Percentiles rank a stretch among this genome's conserved stretches.
Evolutionary conservation across 2,329 filamentous ascomycete species (phyloP).

Genomic region (Fusarium floridanum): DNA sequence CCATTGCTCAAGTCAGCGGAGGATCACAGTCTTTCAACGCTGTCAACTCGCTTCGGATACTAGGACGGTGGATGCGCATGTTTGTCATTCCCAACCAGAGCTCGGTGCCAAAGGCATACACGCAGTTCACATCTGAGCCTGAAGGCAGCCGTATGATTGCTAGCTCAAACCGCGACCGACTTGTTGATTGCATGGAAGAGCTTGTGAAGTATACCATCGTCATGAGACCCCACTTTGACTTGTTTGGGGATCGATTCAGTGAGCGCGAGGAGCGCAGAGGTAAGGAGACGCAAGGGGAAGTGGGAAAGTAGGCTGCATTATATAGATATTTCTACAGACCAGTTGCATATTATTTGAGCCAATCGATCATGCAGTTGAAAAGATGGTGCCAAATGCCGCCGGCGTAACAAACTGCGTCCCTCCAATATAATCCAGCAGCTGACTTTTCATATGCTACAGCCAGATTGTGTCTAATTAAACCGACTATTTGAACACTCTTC

Average conservation of each 20-base stretch:
- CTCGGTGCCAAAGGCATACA: slow-evolving; percentile 73
- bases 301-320: neutral
- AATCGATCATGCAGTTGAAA: neutral
- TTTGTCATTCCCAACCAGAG: slow-evolving; percentile 76
- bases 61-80: slow-evolving; percentile 79
- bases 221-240: slow-evolving; percentile 70
- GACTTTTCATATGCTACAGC: no score
- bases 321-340: neutral
- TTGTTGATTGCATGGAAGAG: slow-evolving; percentile 78
- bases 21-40: slow-evolving; percentile 77
- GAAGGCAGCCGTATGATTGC: slow-evolving; percentile 65
- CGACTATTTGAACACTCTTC: no score
- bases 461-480: no score
- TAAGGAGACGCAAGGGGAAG: slow-evolving; percentile 10
- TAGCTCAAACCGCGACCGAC: slow-evolving; percentile 68
- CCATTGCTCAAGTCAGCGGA: slow-evolving; percentile 72
- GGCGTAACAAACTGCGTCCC: no score
- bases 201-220: slow-evolving; percentile 77
- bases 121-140: slow-evolving; percentile 65
- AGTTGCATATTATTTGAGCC: neutral
- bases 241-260: slow-evolving; percentile 74
- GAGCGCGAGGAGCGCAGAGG: slow-evolving; percentile 62
- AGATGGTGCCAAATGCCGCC: no score
- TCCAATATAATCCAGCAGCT: no score
- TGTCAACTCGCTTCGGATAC: slow-evolving; percentile 73